These are phyloP conservation scores for Quercus phellos DNA, from an alignment of 331 rosid species.

Conservation along the genomic window DNA sequence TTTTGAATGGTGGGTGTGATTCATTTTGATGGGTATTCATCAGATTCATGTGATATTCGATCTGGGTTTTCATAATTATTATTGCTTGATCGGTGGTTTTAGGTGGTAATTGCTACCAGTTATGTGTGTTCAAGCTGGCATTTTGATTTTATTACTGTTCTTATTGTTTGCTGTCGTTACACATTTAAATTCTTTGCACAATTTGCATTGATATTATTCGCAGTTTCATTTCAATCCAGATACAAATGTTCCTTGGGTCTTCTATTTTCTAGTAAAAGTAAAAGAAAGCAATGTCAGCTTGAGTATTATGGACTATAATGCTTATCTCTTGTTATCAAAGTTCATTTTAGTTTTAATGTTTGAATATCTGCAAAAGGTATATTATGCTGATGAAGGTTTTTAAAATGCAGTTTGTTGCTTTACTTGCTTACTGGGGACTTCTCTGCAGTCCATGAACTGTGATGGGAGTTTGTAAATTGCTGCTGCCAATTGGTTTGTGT, in stretches of 20 bases:
- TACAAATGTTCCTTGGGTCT: conserved; percentile 2
- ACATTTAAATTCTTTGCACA: background rate
- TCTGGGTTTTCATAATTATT: conserved; percentile 11
- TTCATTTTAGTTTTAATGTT: background rate
- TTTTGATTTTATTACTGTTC: background rate
- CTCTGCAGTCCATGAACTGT: conserved; percentile 16
- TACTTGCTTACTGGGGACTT: conserved; percentile 3
- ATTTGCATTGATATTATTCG: conserved; percentile 2
- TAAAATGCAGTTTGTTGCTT: conserved; percentile 13
- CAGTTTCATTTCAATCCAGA: background rate
- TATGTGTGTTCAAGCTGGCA: background rate
- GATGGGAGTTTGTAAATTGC: conserved; percentile 28
- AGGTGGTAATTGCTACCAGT: background rate
- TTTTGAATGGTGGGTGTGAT: conserved; percentile 13
- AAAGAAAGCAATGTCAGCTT: background rate
- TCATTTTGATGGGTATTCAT: background rate
- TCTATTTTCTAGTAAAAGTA: background rate
- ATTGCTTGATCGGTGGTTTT: background rate
- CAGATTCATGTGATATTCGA: background rate
- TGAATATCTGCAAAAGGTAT: background rate
- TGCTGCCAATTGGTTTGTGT: conserved; percentile 23
- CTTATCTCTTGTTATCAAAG: background rate
- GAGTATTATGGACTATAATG: background rate
- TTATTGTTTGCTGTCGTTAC: background rate
- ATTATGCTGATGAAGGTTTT: conserved; percentile 19